phyloP scores from a whole-genome alignment of 164 flowering plant genomes.

The Cinnamomum chago region DNA sequence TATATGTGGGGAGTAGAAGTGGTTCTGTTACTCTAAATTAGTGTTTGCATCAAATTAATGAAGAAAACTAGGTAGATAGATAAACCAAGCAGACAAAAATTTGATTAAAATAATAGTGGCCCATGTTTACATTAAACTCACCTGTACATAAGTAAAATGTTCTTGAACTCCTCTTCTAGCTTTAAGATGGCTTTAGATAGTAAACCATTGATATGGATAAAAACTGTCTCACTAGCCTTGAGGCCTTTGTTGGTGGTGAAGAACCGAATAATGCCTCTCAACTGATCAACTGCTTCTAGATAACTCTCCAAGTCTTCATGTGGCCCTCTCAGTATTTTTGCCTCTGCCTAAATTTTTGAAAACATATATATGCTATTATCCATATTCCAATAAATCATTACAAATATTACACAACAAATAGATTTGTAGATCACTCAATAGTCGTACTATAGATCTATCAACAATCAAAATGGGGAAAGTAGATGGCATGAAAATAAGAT shows the following conservation, averaged over 20 bases:
- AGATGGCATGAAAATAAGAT: no score
- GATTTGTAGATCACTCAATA: no score
- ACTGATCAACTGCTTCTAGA: conserved; percentile 81
- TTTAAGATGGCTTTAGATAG: conserved; percentile 79
- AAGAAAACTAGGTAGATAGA: background rate
- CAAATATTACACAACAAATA: background rate
- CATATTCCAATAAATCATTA: background rate
- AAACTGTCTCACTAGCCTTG: conserved; percentile 72
- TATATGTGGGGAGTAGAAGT: no score
- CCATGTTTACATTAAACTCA: conserved; percentile 18
- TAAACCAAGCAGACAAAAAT: background rate
- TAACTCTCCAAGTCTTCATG: conserved; percentile 92
- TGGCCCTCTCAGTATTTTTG: conserved; percentile 87
- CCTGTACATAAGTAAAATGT: conserved; percentile 74
- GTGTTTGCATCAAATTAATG: no score
- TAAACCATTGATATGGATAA: conserved; percentile 70
- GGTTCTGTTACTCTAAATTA: no score
- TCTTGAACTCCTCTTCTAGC: conserved; percentile 87
- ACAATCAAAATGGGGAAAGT: no score
- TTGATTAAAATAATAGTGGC: background rate
- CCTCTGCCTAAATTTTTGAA: conserved; percentile 64
- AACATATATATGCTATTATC: background rate
- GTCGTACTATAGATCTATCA: no score
- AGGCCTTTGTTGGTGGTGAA: conserved; percentile 66
- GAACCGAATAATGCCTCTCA: conserved; percentile 62